phyloP scores from a whole-genome alignment of 1,284 basidiomycete genomes.

The Moniliophthora roreri region DNA sequence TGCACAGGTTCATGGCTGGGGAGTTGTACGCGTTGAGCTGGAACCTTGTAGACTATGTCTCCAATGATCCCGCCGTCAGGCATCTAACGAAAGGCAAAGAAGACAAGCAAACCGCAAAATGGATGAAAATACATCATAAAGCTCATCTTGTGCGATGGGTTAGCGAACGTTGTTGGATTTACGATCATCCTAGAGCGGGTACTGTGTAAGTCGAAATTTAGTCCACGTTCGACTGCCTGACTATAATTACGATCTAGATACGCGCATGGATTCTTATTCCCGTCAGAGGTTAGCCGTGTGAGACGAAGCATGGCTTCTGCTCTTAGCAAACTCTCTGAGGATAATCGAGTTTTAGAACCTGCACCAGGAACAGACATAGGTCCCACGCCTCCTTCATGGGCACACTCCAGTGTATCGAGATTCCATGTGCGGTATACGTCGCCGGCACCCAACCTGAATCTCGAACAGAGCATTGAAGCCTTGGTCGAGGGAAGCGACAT shows the following conservation, averaged over 20 bases:
- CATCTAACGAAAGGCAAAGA: constrained; percentile 81
- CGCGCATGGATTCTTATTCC: constrained; percentile 96
- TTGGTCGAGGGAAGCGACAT: constrained; percentile 90
- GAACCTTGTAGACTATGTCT: constrained; percentile 88
- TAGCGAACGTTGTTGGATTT: constrained; percentile 96
- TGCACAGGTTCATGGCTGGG: constrained; percentile 95
- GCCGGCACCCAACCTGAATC: constrained; percentile 67
- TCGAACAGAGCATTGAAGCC: constrained; percentile 83
- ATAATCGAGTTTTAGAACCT: constrained; percentile 13
- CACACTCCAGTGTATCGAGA: constrained; percentile 84
- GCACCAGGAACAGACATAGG: constrained; percentile 16
- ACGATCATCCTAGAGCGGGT: constrained; percentile 92
- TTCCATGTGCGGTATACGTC: constrained; percentile 83
- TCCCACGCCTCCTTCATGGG: constrained; percentile 57
- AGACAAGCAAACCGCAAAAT: constrained; percentile 94
- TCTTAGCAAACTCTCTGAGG: constrained; percentile 36
- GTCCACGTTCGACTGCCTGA: constrained; percentile 1
- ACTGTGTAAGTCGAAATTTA: constrained; percentile 68
- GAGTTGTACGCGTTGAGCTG: constrained; percentile 92
- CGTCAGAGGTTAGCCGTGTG: constrained; percentile 80
- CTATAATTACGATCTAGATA: constrained; percentile 52
- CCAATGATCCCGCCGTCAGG: constrained; percentile 70
- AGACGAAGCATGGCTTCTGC: constrained; percentile 45
- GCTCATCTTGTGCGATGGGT: constrained; percentile 83
- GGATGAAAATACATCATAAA: constrained; percentile 90